Evolutionary conservation across 2,329 filamentous ascomycete genomes (phyloP), one percentile per base, ranked within the genome.

Genomic region (Aspergillus brunneoviolaceus): DNA sequence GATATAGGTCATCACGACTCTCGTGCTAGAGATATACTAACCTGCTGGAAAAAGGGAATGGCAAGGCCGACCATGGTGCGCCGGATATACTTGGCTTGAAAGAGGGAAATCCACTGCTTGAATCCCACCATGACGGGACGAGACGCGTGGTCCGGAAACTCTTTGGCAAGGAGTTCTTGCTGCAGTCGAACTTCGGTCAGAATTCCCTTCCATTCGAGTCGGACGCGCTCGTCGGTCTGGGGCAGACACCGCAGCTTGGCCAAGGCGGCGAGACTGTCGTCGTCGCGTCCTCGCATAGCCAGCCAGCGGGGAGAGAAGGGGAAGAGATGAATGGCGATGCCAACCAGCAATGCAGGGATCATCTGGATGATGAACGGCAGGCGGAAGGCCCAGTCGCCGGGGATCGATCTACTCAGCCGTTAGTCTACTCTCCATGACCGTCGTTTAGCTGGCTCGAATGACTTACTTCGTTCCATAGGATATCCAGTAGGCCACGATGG

Each of bases 251-350:
- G 79, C 2, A 85, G 69, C 57, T 77, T 78, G 1, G 73, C 71
- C 0, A 85, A 69, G 1, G 71, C 72, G 9, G 70, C 51, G 5
- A 84, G 71, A 2, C 77, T 76, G 27, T 84, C 81, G 2, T 79
- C 70, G 45, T 82, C 73, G 5, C 77, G 74, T 21, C 74, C 75
- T 45, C 74, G 70, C 31, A 74, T 75, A 4, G 76, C 75, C 5
- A 85, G 76, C 76, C 82, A 85, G 14, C 83, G 77, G 1, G 83
- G 83, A 1, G 82, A 84, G 62, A 77, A 84, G 0, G 84, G 84
- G 55, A 84, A 73, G 65, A 81, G 80, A 39, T 71, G 61, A 19
- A 76, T 73, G 5, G 67, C 70, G 1, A 23, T 42, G 7, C 69
- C 66, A 1, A 73, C 60, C 2, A 73, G 50, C 12, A 73, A 68